A percentile compares a stretch with the other conserved stretches of the same genome.
Evolutionary conservation across 2,329 filamentous ascomycete genomes (phyloP).

Genomic region (Fusarium newnesense): DNA sequence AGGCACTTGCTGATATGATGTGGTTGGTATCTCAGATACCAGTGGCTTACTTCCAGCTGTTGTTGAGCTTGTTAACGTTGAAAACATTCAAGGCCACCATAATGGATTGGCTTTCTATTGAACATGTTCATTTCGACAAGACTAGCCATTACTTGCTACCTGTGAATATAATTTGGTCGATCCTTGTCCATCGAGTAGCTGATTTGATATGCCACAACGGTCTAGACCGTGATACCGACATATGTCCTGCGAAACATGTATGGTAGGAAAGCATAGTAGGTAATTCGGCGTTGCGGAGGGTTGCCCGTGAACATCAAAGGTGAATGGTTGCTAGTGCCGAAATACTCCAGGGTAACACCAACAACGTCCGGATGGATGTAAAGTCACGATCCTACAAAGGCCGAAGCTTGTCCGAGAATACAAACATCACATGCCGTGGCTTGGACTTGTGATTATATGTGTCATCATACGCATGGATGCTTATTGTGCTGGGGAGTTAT

Average conservation of each 20-base stretch:
- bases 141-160: not conserved
- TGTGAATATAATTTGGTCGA: not conserved
- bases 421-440: not conserved
- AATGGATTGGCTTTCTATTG: not conserved
- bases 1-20: slow-evolving; percentile 5
- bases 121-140: not conserved
- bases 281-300: slow-evolving; percentile 28
- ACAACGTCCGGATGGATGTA: not conserved
- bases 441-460: slow-evolving; percentile 18
- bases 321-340: not conserved
- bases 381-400: not conserved
- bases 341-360: slow-evolving; percentile 28
- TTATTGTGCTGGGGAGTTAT: slow-evolving; percentile 22
- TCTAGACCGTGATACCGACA: slow-evolving; percentile 25
- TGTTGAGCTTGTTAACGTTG: not conserved
- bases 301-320: slow-evolving; percentile 14
- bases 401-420: slow-evolving; percentile 31
- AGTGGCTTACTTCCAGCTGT: not conserved
- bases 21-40: slow-evolving; percentile 16
- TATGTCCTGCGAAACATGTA: not conserved
- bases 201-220: slow-evolving; percentile 8
- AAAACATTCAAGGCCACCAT: not conserved
- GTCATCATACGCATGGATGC: not conserved
- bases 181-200: not conserved
- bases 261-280: not conserved